Base-by-base conservation (phyloP, 768 basidiomycete species). In the Suillus discolor region DNA sequence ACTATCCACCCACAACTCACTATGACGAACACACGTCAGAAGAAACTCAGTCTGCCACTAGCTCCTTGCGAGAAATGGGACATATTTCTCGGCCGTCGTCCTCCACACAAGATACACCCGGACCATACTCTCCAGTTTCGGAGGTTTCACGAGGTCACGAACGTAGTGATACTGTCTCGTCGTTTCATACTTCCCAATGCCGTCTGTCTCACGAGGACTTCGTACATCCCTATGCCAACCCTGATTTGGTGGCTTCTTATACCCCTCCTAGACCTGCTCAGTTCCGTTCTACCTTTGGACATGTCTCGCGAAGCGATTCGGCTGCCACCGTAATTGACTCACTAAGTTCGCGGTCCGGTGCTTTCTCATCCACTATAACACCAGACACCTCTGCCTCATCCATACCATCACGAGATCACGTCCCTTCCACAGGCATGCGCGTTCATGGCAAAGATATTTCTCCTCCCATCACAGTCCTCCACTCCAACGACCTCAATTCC, bases 221-320 rank as follows among this genome's bases (percentile, higher is more conserved):
- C 64, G 71, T 84, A 45, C 92, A 94, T 78, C 92, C 92, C 34
- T 94, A 92, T 73, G 92, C 92, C 62, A 92, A 93, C 70, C 91
- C 92, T 9, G 89, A 92, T 67, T 79, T 91, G 54, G 84, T 84
- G 39, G 57, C 78, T 44, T 74, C 79, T 59, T 73, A 80, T 63
- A 70, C 79, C 54, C 79, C 79, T 57, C 70, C 72, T 34, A 67
- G 73, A 57, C 70, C 69, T n/a, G 57, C 77, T 44, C 71, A 77
- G 47, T 68, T 72, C 39, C 74, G 74, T 15, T 63, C 78, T 60
- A 65, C 70, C 62, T 73, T 76, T 64, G 71, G 78, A 51, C 71
- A 73, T 60, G 72, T 85, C 25, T 65, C 72, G 39, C 81, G 81
- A 25, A 86, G 82, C 65, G 84, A 87, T 65, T 87, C 88, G 25